Conservation (phyloP, 2,329 filamentous ascomycete genomes). For the Phoma sp. region DNA sequence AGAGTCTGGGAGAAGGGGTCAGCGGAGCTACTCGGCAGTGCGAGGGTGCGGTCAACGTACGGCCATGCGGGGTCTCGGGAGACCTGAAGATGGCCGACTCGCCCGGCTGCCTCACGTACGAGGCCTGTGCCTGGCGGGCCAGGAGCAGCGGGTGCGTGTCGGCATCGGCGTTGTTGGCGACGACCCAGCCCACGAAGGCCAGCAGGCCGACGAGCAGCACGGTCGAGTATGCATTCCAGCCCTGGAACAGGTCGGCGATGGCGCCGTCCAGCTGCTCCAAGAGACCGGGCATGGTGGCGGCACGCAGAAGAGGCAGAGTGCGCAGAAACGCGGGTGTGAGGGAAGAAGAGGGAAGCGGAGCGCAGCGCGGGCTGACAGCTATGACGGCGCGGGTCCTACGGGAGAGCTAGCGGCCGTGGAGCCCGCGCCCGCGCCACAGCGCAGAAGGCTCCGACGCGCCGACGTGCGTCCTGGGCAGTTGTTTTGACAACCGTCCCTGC, state of each 20-base stretch:
- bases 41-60: slow-evolving; percentile 20
- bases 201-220: slow-evolving; percentile 71
- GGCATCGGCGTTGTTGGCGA: slow-evolving; percentile 77
- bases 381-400: neutral
- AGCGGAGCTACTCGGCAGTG: slow-evolving; percentile 13
- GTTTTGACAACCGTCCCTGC: slow-evolving; percentile 18
- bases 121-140: slow-evolving; percentile 80
- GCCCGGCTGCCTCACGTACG: slow-evolving; percentile 80
- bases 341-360: neutral
- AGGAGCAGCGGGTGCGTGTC: slow-evolving; percentile 93
- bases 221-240: slow-evolving; percentile 86
- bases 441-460: slow-evolving; percentile 9
- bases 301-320: too few relatives aligned
- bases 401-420: neutral
- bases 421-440: too few relatives aligned
- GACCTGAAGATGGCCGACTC: slow-evolving; percentile 88
- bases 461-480: slow-evolving; percentile 1
- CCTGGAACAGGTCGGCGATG: slow-evolving; percentile 72
- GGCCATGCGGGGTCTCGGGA: slow-evolving; percentile 84
- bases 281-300: slow-evolving; percentile 51
- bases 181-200: slow-evolving; percentile 72
- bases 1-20: slow-evolving; percentile 36
- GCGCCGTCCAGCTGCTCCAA: slow-evolving; percentile 75
- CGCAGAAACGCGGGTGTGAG: too few relatives aligned
- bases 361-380: slow-evolving; percentile 4